phyloP scores from a whole-genome alignment of 345 rosid species.

The Litchi chinensis region DNA sequence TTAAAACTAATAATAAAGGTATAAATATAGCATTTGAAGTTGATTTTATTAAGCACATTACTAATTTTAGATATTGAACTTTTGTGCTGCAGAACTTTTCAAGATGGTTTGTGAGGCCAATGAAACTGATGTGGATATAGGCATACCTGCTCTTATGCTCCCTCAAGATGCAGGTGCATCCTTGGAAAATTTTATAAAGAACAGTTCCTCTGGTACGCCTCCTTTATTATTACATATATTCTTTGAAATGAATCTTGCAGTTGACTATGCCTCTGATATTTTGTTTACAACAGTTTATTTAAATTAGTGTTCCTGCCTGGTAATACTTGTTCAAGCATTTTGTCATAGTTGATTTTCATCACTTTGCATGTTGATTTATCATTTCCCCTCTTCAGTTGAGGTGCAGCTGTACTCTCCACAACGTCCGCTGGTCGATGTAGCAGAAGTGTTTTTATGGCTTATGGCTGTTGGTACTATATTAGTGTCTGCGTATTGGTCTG shows the following conservation, averaged over 20 bases:
- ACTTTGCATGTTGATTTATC: conserved; percentile 8
- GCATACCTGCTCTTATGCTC: conserved; percentile 89
- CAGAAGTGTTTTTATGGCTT: conserved; percentile 98
- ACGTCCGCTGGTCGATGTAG: conserved; percentile 90
- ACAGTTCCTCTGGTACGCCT: conserved; percentile 44
- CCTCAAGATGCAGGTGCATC: conserved; percentile 88
- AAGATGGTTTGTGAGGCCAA: conserved; percentile 92
- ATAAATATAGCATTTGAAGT: background rate
- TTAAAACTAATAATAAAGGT: background rate
- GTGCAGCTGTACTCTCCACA: conserved; percentile 87
- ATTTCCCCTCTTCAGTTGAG: conserved; percentile 56
- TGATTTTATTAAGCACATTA: background rate
- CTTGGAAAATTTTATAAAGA: conserved; percentile 45
- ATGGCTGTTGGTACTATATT: conserved; percentile 96
- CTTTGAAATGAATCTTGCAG: background rate
- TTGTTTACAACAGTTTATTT: conserved; percentile 1
- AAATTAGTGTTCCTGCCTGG: conserved; percentile 6
- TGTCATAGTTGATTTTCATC: conserved; percentile 20
- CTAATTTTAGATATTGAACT: conserved; percentile 17
- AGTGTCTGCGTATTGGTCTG: conserved; percentile 96
- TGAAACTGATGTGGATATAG: conserved; percentile 66
- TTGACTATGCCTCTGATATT: conserved; percentile 8
- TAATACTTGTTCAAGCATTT: conserved; percentile 3
- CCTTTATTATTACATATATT: conserved; percentile 4
- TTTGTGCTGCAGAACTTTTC: conserved; percentile 70